phyloP scores from a whole-genome alignment of 495 filamentous ascomycete species.

The Lineolata rhizophorae region DNA sequence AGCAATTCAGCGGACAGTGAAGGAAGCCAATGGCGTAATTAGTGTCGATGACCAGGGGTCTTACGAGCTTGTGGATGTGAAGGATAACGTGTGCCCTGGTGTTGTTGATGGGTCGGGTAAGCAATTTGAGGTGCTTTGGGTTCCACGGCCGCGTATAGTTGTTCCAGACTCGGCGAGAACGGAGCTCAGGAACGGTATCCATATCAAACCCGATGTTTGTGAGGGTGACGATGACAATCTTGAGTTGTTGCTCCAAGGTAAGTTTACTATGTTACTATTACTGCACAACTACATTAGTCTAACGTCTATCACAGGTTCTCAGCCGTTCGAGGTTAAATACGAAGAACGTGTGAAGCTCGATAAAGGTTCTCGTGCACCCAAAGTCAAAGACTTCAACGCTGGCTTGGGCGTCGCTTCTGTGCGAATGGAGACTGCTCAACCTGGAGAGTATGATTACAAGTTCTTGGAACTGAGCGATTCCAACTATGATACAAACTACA shows the following conservation, averaged over 20 bases:
- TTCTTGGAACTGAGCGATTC: conserved; percentile 62
- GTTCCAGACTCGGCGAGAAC: conserved; percentile 36
- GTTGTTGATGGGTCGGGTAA: conserved; percentile 48
- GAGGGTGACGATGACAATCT: conserved; percentile 83
- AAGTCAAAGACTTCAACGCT: conserved; percentile 44
- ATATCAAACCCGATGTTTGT: conserved; percentile 59
- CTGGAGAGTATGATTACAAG: conserved; percentile 67
- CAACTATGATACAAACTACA: conserved; percentile 53
- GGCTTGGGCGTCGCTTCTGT: conserved; percentile 50
- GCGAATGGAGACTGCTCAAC: conserved; percentile 58
- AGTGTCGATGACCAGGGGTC: conserved; percentile 40
- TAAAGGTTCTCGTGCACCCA: conserved; percentile 35
- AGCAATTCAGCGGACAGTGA: no score
- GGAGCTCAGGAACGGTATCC: conserved; percentile 23
- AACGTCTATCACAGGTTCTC: conserved; percentile 25
- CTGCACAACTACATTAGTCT: not conserved
- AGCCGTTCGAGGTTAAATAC: conserved; percentile 73
- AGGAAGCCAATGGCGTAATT: conserved; percentile 49
- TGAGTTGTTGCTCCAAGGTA: conserved; percentile 58
- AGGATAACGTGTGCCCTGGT: conserved; percentile 61
- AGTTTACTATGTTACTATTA: conserved; percentile 9
- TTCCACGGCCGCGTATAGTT: conserved; percentile 50
- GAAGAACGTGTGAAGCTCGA: conserved; percentile 45
- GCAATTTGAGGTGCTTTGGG: conserved; percentile 63
- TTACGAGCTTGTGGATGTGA: conserved; percentile 57